phyloP scores from a whole-genome alignment of 1,284 basidiomycete species.

The Sphaerobolus stellatus region DNA sequence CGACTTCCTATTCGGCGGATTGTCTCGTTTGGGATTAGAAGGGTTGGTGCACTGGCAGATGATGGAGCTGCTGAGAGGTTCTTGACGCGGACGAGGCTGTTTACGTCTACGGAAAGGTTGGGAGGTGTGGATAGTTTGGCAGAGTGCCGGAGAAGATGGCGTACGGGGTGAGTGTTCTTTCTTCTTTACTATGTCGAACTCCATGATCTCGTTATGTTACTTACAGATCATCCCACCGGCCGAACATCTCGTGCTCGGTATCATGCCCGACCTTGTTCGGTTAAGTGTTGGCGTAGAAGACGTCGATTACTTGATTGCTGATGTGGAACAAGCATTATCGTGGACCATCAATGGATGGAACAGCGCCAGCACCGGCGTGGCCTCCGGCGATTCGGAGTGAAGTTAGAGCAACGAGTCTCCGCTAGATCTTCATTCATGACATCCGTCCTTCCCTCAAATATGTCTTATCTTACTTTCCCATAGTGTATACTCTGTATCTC shows the following conservation, averaged over 20 bases:
- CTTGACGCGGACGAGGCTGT: slow-evolving; percentile 66
- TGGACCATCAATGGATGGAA: no score
- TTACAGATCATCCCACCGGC: slow-evolving; percentile 75
- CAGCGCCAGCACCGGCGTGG: no score
- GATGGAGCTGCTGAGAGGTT: slow-evolving; percentile 76
- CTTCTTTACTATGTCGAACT: no score
- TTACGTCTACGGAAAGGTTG: slow-evolving; percentile 85
- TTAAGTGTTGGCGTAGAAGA: slow-evolving; percentile 91
- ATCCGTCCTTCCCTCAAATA: no score
- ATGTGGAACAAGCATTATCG: slow-evolving; percentile 77
- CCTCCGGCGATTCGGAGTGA: no score
- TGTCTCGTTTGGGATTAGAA: slow-evolving; percentile 77
- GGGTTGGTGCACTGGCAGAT: no score
- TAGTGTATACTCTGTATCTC: no score
- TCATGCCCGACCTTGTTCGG: slow-evolving; percentile 79
- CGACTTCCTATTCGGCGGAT: slow-evolving; percentile 86
- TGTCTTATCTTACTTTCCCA: no score
- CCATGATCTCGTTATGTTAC: no score
- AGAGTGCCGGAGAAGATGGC: slow-evolving; percentile 85
- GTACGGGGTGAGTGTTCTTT: slow-evolving; percentile 69
- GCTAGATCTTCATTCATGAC: no score
- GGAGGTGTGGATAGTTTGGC: slow-evolving; percentile 92
- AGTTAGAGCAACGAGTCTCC: no score
- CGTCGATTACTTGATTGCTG: slow-evolving; percentile 73
- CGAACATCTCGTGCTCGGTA: slow-evolving; percentile 71